A percentile compares a stretch with the other conserved stretches of the same genome.
phyloP scores from a whole-genome alignment of 768 basidiomycete genomes.

The Boletus rubropictus region DNA sequence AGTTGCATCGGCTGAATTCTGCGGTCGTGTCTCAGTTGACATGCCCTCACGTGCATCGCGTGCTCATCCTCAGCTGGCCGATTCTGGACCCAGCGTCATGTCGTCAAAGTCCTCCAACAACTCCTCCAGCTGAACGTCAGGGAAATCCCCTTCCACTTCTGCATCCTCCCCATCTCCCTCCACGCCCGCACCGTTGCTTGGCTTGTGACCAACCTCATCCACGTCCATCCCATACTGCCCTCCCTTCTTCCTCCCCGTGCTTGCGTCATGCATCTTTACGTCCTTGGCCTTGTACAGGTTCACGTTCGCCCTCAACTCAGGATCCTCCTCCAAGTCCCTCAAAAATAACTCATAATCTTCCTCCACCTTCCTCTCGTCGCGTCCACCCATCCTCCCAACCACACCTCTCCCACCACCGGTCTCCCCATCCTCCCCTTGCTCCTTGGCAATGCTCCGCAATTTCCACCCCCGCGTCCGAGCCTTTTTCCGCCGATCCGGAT shows the following conservation, averaged over 20 bases:
- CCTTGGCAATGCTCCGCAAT: conserved; percentile 87
- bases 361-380: conserved; percentile 89
- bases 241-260: conserved; percentile 17
- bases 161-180: conserved; percentile 36
- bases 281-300: conserved; percentile 78
- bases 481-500: conserved; percentile 92
- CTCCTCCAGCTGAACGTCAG: conserved; percentile 78
- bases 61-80: conserved; percentile 2
- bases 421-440: conserved; percentile 82
- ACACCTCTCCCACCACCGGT: conserved; percentile 73
- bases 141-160: conserved; percentile 82
- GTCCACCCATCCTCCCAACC: conserved; percentile 84
- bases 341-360: conserved; percentile 96
- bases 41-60: neutral
- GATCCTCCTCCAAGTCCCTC: conserved; percentile 90
- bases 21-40: no score
- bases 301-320: conserved; percentile 79
- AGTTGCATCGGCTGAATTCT: no score
- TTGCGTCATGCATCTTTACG: conserved; percentile 45
- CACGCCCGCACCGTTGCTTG: conserved; percentile 14
- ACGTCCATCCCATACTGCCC: conserved; percentile 55
- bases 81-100: conserved; percentile 67
- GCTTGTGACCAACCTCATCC: conserved; percentile 40
- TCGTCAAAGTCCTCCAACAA: conserved; percentile 89
- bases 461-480: conserved; percentile 79